These are phyloP conservation scores for Colletotrichum tropicale DNA, from an alignment of 2,329 filamentous ascomycete species.

Conservation along the genomic window DNA sequence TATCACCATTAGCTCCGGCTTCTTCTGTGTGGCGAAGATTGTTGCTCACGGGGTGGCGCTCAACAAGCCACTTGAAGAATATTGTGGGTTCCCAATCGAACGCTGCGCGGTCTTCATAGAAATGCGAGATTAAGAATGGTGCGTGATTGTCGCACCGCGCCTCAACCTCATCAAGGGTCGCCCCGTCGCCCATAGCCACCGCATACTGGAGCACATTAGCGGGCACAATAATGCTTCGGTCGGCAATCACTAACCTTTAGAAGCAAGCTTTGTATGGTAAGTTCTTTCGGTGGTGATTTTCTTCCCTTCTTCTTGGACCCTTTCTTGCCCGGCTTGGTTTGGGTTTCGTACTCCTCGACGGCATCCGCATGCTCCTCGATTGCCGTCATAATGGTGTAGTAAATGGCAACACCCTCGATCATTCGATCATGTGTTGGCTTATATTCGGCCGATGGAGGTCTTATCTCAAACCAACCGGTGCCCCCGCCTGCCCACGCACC, in stretches of 20 bases:
- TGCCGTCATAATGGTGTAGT: constrained; percentile 66
- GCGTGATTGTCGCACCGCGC: constrained; percentile 53
- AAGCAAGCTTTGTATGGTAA: constrained; percentile 25
- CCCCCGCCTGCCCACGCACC: constrained; percentile 70
- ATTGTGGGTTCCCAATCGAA: constrained; percentile 49
- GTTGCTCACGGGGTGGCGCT: constrained; percentile 42
- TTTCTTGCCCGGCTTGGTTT: constrained; percentile 32
- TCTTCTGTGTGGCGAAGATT: neutral
- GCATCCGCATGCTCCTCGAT: constrained; percentile 45
- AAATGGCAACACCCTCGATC: constrained; percentile 65
- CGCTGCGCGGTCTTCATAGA: constrained; percentile 41
- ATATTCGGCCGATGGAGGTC: constrained; percentile 61
- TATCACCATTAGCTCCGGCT: neutral
- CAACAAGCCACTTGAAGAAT: constrained; percentile 54
- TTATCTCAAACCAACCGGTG: constrained; percentile 72
- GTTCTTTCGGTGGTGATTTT: neutral
- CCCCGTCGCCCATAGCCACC: constrained; percentile 55
- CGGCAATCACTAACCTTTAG: constrained; percentile 33
- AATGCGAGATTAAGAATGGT: constrained; percentile 57
- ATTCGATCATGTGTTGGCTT: constrained; percentile 61
- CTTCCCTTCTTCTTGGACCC: constrained; percentile 31
- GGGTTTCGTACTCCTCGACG: constrained; percentile 19
- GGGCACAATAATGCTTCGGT: neutral
- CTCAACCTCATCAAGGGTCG: constrained; percentile 53
- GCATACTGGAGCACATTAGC: constrained; percentile 46